A percentile compares a stretch with the other conserved stretches of the same genome.
Conservation (phyloP, 1,284 basidiomycete species). For the Coniophora puteana region DNA sequence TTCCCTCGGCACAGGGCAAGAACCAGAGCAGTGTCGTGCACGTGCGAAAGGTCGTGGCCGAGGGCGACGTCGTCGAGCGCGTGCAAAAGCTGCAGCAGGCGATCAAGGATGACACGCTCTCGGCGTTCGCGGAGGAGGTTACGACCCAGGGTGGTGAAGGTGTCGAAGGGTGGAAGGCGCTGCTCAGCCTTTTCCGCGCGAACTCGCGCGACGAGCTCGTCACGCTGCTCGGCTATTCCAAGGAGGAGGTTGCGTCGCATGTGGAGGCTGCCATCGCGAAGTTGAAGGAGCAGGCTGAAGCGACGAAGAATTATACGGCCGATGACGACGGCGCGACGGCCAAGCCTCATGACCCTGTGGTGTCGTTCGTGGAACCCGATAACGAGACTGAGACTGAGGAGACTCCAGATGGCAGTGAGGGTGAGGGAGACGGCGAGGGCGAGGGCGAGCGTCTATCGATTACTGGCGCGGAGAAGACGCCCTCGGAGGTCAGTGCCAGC, state of each 20-base stretch:
- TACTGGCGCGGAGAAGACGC: slow-evolving; percentile 50
- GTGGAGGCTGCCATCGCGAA: slow-evolving; percentile 82
- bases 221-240: slow-evolving; percentile 90
- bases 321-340: slow-evolving; percentile 36
- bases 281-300: slow-evolving; percentile 44
- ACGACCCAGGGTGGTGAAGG: slow-evolving; percentile 32
- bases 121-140: slow-evolving; percentile 61
- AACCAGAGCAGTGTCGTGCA: slow-evolving; percentile 79
- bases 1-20: slow-evolving; percentile 68
- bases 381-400: slow-evolving; percentile 33
- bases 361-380: slow-evolving; percentile 75
- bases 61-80: slow-evolving; percentile 74
- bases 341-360: slow-evolving; percentile 62
- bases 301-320: slow-evolving; percentile 29
- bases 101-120: slow-evolving; percentile 57
- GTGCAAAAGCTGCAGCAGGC: slow-evolving; percentile 73
- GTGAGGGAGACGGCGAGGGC: slow-evolving; percentile 41
- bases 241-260: slow-evolving; percentile 77
- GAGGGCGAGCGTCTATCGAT: slow-evolving; percentile 22
- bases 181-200: slow-evolving; percentile 86
- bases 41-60: slow-evolving; percentile 75
- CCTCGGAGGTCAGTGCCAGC: slow-evolving; percentile 69
- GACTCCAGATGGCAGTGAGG: slow-evolving; percentile 38
- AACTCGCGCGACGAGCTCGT: slow-evolving; percentile 90
- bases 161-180: slow-evolving; percentile 78